A percentile compares a stretch with the other conserved stretches of the same genome.
Conservation (phyloP, 768 basidiomycete species). For the Lanmaoa rubissima region DNA sequence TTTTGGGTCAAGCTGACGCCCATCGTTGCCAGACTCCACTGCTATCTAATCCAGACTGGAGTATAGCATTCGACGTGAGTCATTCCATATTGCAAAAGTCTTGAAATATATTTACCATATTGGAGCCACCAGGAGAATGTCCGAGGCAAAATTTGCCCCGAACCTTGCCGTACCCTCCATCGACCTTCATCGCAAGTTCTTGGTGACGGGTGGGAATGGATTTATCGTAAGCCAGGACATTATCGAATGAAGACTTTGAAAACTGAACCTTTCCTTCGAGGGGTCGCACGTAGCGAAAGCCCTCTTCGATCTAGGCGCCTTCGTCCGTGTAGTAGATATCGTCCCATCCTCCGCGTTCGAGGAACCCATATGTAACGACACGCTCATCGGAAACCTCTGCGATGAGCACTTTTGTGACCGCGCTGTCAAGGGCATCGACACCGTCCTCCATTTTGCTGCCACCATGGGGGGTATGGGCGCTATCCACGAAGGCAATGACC, state of each 20-base stretch:
- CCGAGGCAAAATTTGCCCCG: background rate
- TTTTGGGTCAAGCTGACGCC: background rate
- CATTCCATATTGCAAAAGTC: background rate
- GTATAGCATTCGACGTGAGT: background rate
- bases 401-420: slow-evolving; percentile 39
- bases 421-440: slow-evolving; percentile 40
- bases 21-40: background rate
- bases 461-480: slow-evolving; percentile 67
- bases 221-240: slow-evolving; percentile 44
- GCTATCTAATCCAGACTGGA: background rate
- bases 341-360: slow-evolving; percentile 21
- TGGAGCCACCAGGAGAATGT: background rate
- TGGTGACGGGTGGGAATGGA: slow-evolving; percentile 52
- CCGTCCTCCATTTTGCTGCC: slow-evolving; percentile 57
- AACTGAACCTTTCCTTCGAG: slow-evolving; percentile 27
- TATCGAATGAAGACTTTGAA: background rate
- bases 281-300: slow-evolving; percentile 49
- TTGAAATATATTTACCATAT: background rate
- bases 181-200: slow-evolving; percentile 18
- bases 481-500: slow-evolving; percentile 51
- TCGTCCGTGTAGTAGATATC: slow-evolving; percentile 47
- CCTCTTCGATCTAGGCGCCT: slow-evolving; percentile 32
- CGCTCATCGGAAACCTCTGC: slow-evolving; percentile 45
- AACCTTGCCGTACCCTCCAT: background rate
- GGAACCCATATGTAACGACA: slow-evolving; percentile 34